A percentile compares a stretch with the other conserved stretches of the same genome.
These are phyloP conservation scores for Sextonia rubra DNA, from an alignment of 164 flowering plant genomes.

Conservation along the genomic window DNA sequence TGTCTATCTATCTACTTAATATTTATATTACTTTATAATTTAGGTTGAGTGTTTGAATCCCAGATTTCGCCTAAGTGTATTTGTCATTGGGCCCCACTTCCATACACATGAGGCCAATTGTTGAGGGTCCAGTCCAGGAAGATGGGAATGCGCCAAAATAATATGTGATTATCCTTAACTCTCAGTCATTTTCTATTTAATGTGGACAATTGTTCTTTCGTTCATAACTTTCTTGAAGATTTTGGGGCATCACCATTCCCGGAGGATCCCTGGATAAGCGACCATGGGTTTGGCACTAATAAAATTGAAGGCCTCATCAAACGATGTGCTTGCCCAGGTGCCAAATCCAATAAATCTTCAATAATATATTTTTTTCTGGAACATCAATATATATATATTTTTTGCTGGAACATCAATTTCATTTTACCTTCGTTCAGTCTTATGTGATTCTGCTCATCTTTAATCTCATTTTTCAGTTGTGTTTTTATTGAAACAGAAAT, in stretches of 20 bases:
- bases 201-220: neutral
- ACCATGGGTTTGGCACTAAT: neutral
- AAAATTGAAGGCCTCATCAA: neutral
- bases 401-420: too few relatives aligned
- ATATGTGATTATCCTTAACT: neutral
- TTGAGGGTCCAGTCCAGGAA: neutral
- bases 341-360: too few relatives aligned
- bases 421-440: neutral
- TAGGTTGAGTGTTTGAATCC: neutral
- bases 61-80: neutral
- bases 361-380: too few relatives aligned
- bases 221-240: neutral
- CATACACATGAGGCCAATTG: neutral
- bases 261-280: neutral
- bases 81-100: neutral
- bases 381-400: too few relatives aligned
- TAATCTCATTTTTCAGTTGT: neutral
- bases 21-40: too few relatives aligned
- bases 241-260: neutral
- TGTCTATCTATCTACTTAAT: neutral
- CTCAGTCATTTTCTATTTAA: neutral
- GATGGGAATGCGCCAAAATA: neutral
- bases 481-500: constrained; percentile 57
- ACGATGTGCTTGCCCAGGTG: too few relatives aligned
- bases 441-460: neutral